Evolutionary conservation across 805 yeast genomes (phyloP).

Genomic region (Metschnikowia colocasiae): DNA sequence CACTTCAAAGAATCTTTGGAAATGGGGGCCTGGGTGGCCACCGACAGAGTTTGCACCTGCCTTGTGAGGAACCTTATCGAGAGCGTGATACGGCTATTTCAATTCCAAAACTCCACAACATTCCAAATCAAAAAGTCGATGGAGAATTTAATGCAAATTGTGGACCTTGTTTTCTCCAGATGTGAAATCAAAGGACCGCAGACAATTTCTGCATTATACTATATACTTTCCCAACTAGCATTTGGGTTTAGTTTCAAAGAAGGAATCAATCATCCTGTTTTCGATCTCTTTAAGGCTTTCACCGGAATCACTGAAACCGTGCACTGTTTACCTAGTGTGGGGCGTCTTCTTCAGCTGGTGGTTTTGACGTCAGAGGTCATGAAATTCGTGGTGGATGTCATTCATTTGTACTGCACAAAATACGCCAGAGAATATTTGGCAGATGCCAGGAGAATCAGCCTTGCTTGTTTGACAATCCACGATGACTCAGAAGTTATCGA

Average conservation of each 20-base stretch:
- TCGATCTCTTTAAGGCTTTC: conserved; percentile 7
- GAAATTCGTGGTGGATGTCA: conserved; percentile 11
- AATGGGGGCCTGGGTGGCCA: conserved; percentile 4
- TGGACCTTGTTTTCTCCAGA: conserved; percentile 6
- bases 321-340: conserved; percentile 1
- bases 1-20: conserved; percentile 1
- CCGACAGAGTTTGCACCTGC: background rate
- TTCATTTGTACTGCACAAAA: conserved; percentile 12
- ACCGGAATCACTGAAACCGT: conserved; percentile 4
- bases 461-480: conserved; percentile 13
- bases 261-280: conserved; percentile 5
- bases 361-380: conserved; percentile 8
- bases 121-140: background rate
- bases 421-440: conserved; percentile 4
- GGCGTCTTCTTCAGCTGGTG: conserved; percentile 3
- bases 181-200: background rate
- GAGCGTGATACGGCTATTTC: conserved; percentile 5
- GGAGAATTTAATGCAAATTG: conserved; percentile 5
- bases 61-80: conserved; percentile 8
- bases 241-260: conserved; percentile 11
- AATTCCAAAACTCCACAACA: background rate
- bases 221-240: conserved; percentile 14
- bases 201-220: conserved; percentile 9
- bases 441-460: conserved; percentile 3
- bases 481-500: conserved; percentile 11